Evolutionary conservation across 306 rosid genomes (phyloP).

Genomic region (Rosa persica): DNA sequence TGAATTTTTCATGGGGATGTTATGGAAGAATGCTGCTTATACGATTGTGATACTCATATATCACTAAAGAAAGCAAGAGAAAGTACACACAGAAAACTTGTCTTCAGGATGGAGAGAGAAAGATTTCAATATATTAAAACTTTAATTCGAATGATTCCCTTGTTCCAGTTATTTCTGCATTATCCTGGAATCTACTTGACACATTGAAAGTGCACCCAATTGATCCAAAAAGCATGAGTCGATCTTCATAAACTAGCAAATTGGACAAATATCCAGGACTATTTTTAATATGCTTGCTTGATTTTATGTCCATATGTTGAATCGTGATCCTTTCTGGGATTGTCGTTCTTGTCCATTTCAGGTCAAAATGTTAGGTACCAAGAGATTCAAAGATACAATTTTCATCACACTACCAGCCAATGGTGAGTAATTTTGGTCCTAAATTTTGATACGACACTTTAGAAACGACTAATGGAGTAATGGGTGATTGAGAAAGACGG

Average conservation of each 20-base stretch:
- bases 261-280: background rate
- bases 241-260: background rate
- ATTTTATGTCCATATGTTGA: background rate
- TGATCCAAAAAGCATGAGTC: background rate
- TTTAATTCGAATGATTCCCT: background rate
- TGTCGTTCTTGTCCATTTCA: conserved; percentile 21
- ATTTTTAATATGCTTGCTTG: background rate
- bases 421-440: conserved; percentile 44
- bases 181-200: background rate
- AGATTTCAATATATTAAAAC: background rate
- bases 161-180: background rate
- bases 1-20: background rate
- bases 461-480: background rate
- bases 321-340: background rate
- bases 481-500: conserved; percentile 1
- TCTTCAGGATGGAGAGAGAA: conserved; percentile 1
- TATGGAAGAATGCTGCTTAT: background rate
- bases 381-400: conserved; percentile 65
- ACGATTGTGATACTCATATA: background rate
- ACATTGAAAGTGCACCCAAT: background rate
- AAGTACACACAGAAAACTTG: background rate
- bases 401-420: conserved; percentile 72
- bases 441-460: conserved; percentile 17
- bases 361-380: conserved; percentile 56
- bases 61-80: conserved; percentile 9